Evolutionary conservation across 2,329 filamentous ascomycete species (phyloP).

Genomic region (Pseudocercospora fijiensis): DNA sequence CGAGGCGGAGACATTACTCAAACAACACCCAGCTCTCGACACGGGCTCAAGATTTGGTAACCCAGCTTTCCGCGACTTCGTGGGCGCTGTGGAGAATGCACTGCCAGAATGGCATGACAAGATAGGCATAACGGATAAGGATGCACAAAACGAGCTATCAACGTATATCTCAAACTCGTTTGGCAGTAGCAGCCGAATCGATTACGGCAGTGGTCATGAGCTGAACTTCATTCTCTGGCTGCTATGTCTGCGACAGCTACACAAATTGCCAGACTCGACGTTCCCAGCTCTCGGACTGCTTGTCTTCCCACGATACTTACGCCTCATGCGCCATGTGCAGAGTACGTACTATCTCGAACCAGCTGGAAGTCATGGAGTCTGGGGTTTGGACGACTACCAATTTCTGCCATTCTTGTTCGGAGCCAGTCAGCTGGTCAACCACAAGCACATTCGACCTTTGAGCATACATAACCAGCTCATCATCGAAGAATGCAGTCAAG

Average conservation of each 20-base stretch:
- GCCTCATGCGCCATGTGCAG: constrained; percentile 83
- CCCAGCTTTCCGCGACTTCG: constrained; percentile 79
- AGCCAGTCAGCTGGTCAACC: constrained; percentile 60
- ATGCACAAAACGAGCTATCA: constrained; percentile 67
- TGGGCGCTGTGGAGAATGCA: constrained; percentile 60
- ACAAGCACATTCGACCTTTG: constrained; percentile 55
- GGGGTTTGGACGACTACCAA: constrained; percentile 56
- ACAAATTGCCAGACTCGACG: constrained; percentile 61
- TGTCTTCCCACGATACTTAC: constrained; percentile 79
- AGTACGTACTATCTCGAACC: constrained; percentile 95
- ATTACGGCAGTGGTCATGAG: constrained; percentile 97
- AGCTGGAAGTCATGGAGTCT: constrained; percentile 53
- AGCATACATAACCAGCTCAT: constrained; percentile 82
- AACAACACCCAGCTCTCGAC: constrained; percentile 74
- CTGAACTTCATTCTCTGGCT: constrained; percentile 97
- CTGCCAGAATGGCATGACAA: constrained; percentile 62
- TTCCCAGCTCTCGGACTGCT: constrained; percentile 73
- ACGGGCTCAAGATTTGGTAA: constrained; percentile 94
- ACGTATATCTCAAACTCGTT: constrained; percentile 81
- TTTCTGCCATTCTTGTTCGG: constrained; percentile 55
- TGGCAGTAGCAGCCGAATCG: constrained; percentile 81
- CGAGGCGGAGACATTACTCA: constrained; percentile 65
- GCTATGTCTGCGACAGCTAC: constrained; percentile 83
- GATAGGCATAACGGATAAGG: constrained; percentile 54
- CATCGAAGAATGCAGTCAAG: constrained; percentile 78